Percentiles rank a stretch among this genome's conserved stretches.
Conservation (phyloP, 1,284 basidiomycete genomes). For the Pseudozyma thailandica region DNA sequence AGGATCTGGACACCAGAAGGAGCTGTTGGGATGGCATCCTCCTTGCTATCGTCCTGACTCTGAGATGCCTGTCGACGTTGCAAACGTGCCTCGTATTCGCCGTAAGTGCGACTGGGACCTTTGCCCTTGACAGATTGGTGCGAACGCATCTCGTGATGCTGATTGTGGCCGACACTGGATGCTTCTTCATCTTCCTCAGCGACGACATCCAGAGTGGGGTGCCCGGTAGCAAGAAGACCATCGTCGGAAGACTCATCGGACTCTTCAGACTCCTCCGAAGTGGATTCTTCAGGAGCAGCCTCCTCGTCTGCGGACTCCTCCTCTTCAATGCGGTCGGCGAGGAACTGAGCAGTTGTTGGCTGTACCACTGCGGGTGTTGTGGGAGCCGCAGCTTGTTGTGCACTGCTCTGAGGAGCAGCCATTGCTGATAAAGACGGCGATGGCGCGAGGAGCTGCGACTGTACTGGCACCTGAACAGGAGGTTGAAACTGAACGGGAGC, state of each 20-base stretch:
- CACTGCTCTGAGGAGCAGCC: background rate
- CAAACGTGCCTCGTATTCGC: conserved; percentile 28
- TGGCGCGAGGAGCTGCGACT: background rate
- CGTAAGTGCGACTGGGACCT: conserved; percentile 29
- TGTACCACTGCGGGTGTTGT: conserved; percentile 3
- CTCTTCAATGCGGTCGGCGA: conserved; percentile 31
- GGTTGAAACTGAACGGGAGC: background rate
- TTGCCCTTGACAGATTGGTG: conserved; percentile 34
- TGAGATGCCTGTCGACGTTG: conserved; percentile 34
- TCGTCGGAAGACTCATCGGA: conserved; percentile 39
- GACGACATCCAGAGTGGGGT: conserved; percentile 48
- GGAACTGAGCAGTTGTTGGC: conserved; percentile 31
- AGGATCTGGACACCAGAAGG: conserved; percentile 28
- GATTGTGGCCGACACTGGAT: conserved; percentile 41
- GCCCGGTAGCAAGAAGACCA: conserved; percentile 23
- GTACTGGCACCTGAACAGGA: background rate
- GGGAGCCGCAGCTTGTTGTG: background rate
- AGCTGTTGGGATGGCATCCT: conserved; percentile 7
- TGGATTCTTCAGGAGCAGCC: conserved; percentile 15
- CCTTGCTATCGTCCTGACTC: conserved; percentile 7
- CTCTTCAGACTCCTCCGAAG: conserved; percentile 35
- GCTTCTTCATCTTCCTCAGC: conserved; percentile 59
- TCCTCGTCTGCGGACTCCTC: conserved; percentile 27
- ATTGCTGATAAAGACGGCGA: background rate
- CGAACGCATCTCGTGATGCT: conserved; percentile 51